phyloP scores from a whole-genome alignment of 2,329 filamentous ascomycete genomes.

The Geosmithia flava region DNA sequence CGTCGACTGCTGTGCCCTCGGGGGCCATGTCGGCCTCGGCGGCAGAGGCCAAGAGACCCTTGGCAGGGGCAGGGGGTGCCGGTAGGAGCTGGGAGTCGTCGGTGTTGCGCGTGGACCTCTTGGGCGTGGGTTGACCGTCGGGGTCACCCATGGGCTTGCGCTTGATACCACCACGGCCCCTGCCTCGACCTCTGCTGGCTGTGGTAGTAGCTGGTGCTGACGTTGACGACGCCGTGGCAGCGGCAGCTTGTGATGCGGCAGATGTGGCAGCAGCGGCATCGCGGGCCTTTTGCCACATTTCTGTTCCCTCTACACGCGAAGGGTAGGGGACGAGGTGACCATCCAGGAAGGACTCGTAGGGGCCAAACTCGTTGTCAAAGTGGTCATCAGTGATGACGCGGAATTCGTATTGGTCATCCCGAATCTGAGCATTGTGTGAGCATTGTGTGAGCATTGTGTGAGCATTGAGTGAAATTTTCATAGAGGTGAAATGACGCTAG shows the following conservation, averaged over 20 bases:
- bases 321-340: constrained; percentile 32
- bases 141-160: constrained; percentile 36
- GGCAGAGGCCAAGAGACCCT: constrained; percentile 25
- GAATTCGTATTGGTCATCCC: constrained; percentile 31
- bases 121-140: constrained; percentile 35
- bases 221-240: constrained; percentile 17
- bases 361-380: constrained; percentile 27
- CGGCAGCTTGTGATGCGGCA: constrained; percentile 10
- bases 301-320: constrained; percentile 27
- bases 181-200: constrained; percentile 15
- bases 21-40: constrained; percentile 21
- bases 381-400: constrained; percentile 31
- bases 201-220: constrained; percentile 12
- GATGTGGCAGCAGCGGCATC: constrained; percentile 23
- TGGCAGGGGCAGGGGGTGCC: constrained; percentile 16
- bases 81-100: constrained; percentile 14
- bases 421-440: constrained; percentile 13
- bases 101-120: constrained; percentile 27
- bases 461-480: too few relatives aligned
- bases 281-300: constrained; percentile 24
- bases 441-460: background rate
- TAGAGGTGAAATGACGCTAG: too few relatives aligned
- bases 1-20: constrained; percentile 19
- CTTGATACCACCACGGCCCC: constrained; percentile 26
- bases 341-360: constrained; percentile 26